phyloP scores from a whole-genome alignment of 768 basidiomycete genomes.

The Macrolepiota fuliginosa region DNA sequence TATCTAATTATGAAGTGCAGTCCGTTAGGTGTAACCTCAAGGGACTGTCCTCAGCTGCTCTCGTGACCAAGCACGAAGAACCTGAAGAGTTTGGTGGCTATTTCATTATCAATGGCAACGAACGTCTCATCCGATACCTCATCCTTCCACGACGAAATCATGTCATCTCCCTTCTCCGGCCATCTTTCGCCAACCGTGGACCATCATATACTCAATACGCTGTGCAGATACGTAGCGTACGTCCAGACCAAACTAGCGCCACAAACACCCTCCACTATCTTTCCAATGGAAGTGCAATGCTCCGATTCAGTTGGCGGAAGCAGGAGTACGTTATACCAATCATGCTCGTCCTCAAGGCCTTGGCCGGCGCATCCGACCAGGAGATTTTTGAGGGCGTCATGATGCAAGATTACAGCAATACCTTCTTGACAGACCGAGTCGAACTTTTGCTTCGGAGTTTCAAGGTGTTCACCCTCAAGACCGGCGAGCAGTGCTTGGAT shows the following conservation, averaged over 20 bases:
- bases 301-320: slow-evolving; percentile 96
- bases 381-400: slow-evolving; percentile 96
- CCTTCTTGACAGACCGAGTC: slow-evolving; percentile 95
- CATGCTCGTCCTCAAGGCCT: slow-evolving; percentile 93
- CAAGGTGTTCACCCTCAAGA: slow-evolving; percentile 87
- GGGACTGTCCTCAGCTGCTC: slow-evolving; percentile 77
- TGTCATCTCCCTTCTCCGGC: slow-evolving; percentile 88
- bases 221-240: slow-evolving; percentile 93
- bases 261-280: slow-evolving; percentile 99
- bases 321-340: slow-evolving; percentile 98
- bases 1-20: slow-evolving; percentile 32
- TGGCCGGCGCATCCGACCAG: slow-evolving; percentile 87
- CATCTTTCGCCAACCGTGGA: slow-evolving; percentile 89
- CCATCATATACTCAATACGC: slow-evolving; percentile 94
- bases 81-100: slow-evolving; percentile 99
- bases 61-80: slow-evolving; percentile 91
- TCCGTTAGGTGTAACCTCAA: slow-evolving; percentile 93
- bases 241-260: slow-evolving; percentile 87
- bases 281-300: slow-evolving; percentile 93
- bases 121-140: slow-evolving; percentile 96
- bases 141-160: slow-evolving; percentile 95
- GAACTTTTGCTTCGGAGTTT: slow-evolving; percentile 93
- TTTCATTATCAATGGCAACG: slow-evolving; percentile 98
- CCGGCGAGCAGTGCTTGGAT: slow-evolving; percentile 88
- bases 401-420: slow-evolving; percentile 96